Base-by-base conservation (phyloP, 805 yeast genomes). In the Candida odintsovae region DNA sequence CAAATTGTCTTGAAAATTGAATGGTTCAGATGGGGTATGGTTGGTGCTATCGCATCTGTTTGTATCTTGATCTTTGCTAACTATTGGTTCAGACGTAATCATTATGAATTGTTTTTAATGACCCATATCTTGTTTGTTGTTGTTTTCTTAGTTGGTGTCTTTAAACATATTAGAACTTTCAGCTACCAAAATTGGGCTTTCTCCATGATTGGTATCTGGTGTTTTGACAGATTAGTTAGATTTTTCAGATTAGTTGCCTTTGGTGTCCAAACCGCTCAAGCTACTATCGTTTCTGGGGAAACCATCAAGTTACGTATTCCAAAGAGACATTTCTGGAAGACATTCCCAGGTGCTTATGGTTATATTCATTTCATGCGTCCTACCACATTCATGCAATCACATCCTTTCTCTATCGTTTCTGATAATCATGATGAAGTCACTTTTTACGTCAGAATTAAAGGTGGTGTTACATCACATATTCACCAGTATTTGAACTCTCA, bases 331-430 rank as follows among this genome's bases (percentile, higher is more conserved):
- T 53, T 54, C 44, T 79, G 83, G 76, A 67, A 65, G 18, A 67
- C 74, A 22, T 64, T 54, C 43, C 82, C 88, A 3, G 85, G 86
- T 31, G 68, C 74, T 18, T 77, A 66, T 57, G 78, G 73, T 2
- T 83, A 69, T 56, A 63, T 86, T 37, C 76, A 81, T 62, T 79
- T 83, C 60, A 53, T 82, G 44, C 67, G 75, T 37, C 68, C 73
- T 36, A 57, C 65, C 3, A 64, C 72, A 40, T 78, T 82, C 59
- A 82, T 82, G 81, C 87, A 84, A 59, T 77, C 83, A 4, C 89
- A 84, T 59, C 90, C 90, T 5, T 83, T 86, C 65, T 81, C 90
- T 2, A 65, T 77, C 9, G 67, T 76, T 29, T 72, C 72, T 44
- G 64, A 74, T 3, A 65, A 65, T 43, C 65, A 66, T 39, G 66